Base-by-base conservation (phyloP, 2,329 filamentous ascomycete species). In the Aspergillus latus region DNA sequence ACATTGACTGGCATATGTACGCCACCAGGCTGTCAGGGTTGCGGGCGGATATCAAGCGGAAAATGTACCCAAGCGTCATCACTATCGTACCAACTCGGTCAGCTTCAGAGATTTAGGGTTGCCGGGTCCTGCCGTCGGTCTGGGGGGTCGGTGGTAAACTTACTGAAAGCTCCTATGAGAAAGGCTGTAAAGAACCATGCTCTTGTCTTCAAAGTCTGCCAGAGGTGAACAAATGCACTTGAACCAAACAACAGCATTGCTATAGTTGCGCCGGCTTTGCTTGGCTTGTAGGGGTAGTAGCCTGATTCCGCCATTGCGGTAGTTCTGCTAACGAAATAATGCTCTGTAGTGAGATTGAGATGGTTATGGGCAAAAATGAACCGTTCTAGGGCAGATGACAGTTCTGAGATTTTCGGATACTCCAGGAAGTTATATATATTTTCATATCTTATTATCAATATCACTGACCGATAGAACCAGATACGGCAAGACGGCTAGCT, bases 251-350 rank as follows among this genome's bases (percentile, higher is more conserved):
- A 21, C 13, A 58, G 21, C 30, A 50, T 46, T 7, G 39, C 40
- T 40, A 58, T 16, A 7, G 36, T 59, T 75, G 75, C 29, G 15
- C 45, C 56, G 29, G 34, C 26, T 2, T 13, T 48, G 49, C 51
- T 67, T 70, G 1, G 74, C 76, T 55, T 36, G 28, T 55, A 55
- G 37, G 43, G 43, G 11, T 13, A 45, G 43, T 45, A 45, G 9
- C 43, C 43, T 45, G 40, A 21, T 21, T 21, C 21, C 21, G 21
- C 21, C 21, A 21, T 21, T 21, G 21, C 21, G 21, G 21, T 21
- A 21, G 21, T 21, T 21, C 21, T 21, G 21, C 21, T 21, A 21
- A 21, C 21, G 21, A 21, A 21, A 21, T 21, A 21, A 21, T 21
- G 21, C 21, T 21, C 21, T 21, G 21, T 21, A 21, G 21, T 21